Conservation (phyloP, 169 alveolate species). For the Amoebophrya sp. region DNA sequence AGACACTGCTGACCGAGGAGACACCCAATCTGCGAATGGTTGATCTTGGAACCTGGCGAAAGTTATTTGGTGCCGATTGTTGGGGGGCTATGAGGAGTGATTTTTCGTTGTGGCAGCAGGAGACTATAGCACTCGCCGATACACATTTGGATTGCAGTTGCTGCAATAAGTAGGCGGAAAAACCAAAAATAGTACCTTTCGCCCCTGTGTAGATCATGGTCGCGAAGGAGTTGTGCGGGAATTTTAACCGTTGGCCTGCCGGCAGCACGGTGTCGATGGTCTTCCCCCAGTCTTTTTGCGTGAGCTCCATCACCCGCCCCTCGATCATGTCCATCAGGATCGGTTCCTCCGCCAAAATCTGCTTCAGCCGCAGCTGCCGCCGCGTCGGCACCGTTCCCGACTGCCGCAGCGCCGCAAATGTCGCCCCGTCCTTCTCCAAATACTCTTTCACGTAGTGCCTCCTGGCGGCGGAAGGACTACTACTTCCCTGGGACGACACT, state of each 20-base stretch:
- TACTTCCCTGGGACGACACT: too few relatives aligned
- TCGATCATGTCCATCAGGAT: neutral
- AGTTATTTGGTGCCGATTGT: too few relatives aligned
- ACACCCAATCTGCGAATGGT: slow-evolving; percentile 81
- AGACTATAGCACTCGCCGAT: too few relatives aligned
- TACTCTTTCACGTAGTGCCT: too few relatives aligned
- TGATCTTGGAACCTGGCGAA: too few relatives aligned
- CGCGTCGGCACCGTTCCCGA: neutral
- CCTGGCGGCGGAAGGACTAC: too few relatives aligned
- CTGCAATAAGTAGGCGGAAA: neutral
- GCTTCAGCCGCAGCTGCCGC: neutral
- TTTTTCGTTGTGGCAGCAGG: too few relatives aligned
- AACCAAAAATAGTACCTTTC: slow-evolving; percentile 28
- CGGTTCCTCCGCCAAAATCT: neutral
- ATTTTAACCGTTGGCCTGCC: slow-evolving; percentile 31
- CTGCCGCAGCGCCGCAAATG: neutral
- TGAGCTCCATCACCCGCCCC: neutral
- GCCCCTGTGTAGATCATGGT: slow-evolving; percentile 93
- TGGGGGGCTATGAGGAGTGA: too few relatives aligned
- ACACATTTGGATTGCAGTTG: slow-evolving; percentile 42
- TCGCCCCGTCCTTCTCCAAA: neutral
- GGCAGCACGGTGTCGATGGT: slow-evolving; percentile 15
- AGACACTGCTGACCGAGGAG: slow-evolving; percentile 87
- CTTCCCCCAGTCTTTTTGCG: neutral
- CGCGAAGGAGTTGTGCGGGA: slow-evolving; percentile 90